Conservation (phyloP, 768 basidiomycete genomes). For the Phylloporus rhodoxanthus region DNA sequence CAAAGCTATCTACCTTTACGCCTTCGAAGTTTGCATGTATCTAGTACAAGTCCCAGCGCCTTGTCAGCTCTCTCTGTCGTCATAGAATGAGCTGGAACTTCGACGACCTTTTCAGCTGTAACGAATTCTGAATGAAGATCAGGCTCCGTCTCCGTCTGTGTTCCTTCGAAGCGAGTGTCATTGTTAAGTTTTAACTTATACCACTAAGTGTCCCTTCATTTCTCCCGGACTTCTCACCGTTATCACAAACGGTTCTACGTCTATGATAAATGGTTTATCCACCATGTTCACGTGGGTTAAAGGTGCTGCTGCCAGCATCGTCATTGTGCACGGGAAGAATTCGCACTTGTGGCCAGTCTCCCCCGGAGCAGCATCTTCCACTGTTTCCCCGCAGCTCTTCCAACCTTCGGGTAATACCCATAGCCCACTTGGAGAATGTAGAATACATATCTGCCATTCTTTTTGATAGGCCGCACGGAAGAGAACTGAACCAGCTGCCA, state of each 20-base stretch:
- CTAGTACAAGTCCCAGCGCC: constrained; percentile 34
- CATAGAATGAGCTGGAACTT: constrained; percentile 34
- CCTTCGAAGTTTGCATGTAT: too few species aligned
- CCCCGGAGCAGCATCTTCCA: constrained; percentile 53
- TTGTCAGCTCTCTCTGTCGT: constrained; percentile 30
- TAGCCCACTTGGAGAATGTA: constrained; percentile 8
- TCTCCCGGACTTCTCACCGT: constrained; percentile 23
- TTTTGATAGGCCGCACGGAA: constrained; percentile 3
- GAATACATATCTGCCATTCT: constrained; percentile 14
- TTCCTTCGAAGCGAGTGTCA: neutral
- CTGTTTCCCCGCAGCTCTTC: constrained; percentile 51
- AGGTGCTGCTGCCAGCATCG: constrained; percentile 56
- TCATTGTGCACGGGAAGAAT: constrained; percentile 44
- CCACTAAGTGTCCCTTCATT: constrained; percentile 33
- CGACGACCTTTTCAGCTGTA: constrained; percentile 30
- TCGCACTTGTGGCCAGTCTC: constrained; percentile 58
- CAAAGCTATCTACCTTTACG: too few species aligned
- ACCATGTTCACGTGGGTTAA: constrained; percentile 36
- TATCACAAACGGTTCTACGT: constrained; percentile 34
- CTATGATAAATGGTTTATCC: constrained; percentile 17
- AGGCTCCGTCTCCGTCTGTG: constrained; percentile 35
- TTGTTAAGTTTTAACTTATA: neutral
- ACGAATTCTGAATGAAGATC: constrained; percentile 37
- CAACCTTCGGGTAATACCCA: constrained; percentile 56
- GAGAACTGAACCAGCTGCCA: constrained; percentile 15